Evolutionary conservation across 345 rosid genomes (phyloP).

Genomic region (Rubroshorea leprosula): DNA sequence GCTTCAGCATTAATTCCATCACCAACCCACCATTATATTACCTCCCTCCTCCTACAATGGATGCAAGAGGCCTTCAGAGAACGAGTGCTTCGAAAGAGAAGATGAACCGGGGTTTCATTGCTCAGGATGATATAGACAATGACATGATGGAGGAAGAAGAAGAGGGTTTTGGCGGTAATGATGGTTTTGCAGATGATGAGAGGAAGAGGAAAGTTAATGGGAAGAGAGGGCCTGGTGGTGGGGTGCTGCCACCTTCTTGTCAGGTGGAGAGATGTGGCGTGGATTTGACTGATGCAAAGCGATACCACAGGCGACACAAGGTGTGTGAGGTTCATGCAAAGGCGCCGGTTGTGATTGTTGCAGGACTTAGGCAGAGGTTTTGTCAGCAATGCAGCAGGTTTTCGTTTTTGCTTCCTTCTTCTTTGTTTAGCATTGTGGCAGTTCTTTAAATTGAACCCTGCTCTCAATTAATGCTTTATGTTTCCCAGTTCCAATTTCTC

Average conservation of each 20-base stretch:
- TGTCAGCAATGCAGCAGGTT: constrained; percentile 99
- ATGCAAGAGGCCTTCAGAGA: too few species aligned
- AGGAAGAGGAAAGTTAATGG: constrained; percentile 33
- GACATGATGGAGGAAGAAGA: constrained; percentile 49
- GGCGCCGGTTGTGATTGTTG: constrained; percentile 49
- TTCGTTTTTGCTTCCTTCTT: not conserved
- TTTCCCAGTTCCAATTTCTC: too few species aligned
- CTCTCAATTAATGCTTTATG: too few species aligned
- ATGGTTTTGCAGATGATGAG: constrained; percentile 30
- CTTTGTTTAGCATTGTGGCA: too few species aligned
- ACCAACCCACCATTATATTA: constrained; percentile 4
- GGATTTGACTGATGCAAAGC: constrained; percentile 56
- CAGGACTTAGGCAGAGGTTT: constrained; percentile 69
- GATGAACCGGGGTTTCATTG: constrained; percentile 24
- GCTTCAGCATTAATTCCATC: too few species aligned
- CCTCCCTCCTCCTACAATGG: constrained; percentile 25
- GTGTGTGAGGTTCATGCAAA: constrained; percentile 87
- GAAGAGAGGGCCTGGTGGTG: constrained; percentile 31
- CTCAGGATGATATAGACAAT: constrained; percentile 40
- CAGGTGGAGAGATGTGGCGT: constrained; percentile 64
- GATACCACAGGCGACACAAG: constrained; percentile 77
- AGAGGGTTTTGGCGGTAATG: constrained; percentile 6
- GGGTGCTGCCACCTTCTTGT: constrained; percentile 44
- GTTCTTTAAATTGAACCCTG: too few species aligned
- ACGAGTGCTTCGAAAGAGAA: constrained; percentile 29